Evolutionary conservation across 768 basidiomycete genomes (phyloP), one percentile per base, ranked within the genome.

Genomic region (Tricholoma bakamatsutake): DNA sequence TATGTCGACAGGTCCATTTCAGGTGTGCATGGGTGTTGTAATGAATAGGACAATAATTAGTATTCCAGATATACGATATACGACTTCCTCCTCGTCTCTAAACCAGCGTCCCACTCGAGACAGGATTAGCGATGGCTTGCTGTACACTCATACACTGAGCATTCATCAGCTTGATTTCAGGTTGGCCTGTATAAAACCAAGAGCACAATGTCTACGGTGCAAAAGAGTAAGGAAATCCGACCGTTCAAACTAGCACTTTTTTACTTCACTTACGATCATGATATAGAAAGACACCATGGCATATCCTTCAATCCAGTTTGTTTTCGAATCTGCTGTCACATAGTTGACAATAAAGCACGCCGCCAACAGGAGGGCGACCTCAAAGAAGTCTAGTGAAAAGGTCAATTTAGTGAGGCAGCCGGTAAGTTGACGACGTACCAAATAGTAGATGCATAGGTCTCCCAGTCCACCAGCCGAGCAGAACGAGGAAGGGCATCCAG

Each of bases 271-370:
- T 53, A 78, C 86, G 54, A 85, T 84, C 79, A 88, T 85, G 50
- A 76, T 47, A 64, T 88, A 89, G 67, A 88, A 87, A 27, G 80
- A 64, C 27, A 88, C 72, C 77, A 90, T 78, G 17, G 82, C 77
- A 43, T 76, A 73, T 13, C 88, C 86, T 70, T 89, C 87, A 1
- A 79, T 81, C 86, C 87, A 90, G 62, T 90, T 90, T 3, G 88
- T 89, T 68, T 90, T 88, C 12, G 81, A 73, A 64, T 90, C 88
- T 0, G 85, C 84, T 11, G 87, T 88, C 51, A 90, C 84, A 63
- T 87, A 88, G 68, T 90, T 90, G 52, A 90, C 88, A 48, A 90
- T 70, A 72, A 90, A 88, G 63, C 83, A 85, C 2, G 86, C 76
- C 1, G 81, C 85, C 3, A 90, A 65, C 33, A 89, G 69, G 18